These are phyloP conservation scores for Solanum hybrid DNA, from an alignment of 305 asterid species.

Conservation along the genomic window DNA sequence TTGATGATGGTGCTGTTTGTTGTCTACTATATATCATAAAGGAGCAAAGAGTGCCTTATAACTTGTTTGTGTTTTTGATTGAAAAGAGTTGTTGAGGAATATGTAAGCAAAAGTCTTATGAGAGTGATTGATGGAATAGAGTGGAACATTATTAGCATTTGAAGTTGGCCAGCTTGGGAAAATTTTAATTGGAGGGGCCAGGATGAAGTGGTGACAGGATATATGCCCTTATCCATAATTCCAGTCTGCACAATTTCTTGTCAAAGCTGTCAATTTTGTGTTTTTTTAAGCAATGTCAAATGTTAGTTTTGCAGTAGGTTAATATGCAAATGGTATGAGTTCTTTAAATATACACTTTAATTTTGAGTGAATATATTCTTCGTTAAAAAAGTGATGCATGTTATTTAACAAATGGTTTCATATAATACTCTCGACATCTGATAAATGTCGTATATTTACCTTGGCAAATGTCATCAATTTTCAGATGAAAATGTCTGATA, in stretches of 20 bases:
- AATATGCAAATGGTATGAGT: not conserved
- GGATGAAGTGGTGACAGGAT: slow-evolving; percentile 56
- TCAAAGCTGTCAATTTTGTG: not conserved
- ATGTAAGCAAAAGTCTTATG: not conserved
- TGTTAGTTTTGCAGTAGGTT: not conserved
- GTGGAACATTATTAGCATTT: not conserved
- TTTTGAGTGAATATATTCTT: not conserved
- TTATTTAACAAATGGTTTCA: no score
- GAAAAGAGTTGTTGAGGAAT: not conserved
- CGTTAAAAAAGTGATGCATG: not conserved
- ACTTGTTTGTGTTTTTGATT: not conserved
- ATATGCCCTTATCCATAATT: slow-evolving; percentile 30
- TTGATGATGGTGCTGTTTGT: not conserved
- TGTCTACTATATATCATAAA: not conserved
- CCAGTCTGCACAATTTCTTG: slow-evolving; percentile 15
- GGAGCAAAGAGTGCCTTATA: not conserved
- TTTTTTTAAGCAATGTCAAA: not conserved
- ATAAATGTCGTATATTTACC: no score
- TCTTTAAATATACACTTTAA: not conserved
- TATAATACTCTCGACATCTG: not conserved
- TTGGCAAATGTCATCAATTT: not conserved
- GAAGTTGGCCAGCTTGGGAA: not conserved
- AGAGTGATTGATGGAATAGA: slow-evolving; percentile 9
- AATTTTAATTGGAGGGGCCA: slow-evolving; percentile 1
- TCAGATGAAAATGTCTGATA: not conserved